Evolutionary conservation across 495 filamentous ascomycete species (phyloP), one percentile per base, ranked within the genome.

Genomic region (Tuber magnatum): DNA sequence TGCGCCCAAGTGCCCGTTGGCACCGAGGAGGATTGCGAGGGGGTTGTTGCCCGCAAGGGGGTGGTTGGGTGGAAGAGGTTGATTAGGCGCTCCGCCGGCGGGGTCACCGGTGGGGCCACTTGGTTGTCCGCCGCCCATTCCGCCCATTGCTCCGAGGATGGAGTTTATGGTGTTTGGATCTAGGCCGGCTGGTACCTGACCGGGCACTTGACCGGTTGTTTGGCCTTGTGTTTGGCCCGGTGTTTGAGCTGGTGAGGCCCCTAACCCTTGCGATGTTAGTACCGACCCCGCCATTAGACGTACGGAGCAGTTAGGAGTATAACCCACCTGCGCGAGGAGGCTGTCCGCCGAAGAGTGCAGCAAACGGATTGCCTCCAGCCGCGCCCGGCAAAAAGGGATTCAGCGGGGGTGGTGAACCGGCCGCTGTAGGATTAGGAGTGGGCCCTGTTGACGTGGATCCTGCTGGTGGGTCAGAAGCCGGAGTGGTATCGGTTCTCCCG

Each of bases 401-500:
- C 81, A 46, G 83, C 65, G 71, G 80, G 76, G 69, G 74, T 78
- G 83, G 78, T 83, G 84, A 81, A 82, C 80, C 28, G 9, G 81
- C 77, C 18, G 79, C 77, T 68, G 78, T 77, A 41, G 84, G 80
- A 24, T 81, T 85, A 40, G 83, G 81, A 42, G 83, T 80, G 81
- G 72, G 82, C 78, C 41, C 81, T 75, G 35, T 80, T 80, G 18
- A 81, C 73, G 69, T 77, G 38, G 32, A 78, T 71, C 48, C 77
- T 80, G n/a, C 32, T 77, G 71, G 81, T 35, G 56, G 35, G 18
- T 65, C 56, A 28, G 56, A 16, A 7, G 71, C 74, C 1, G 86
- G 85, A 0, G 87, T 88, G 20, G 88, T 94, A 84, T 96, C 93
- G 35, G 93, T 96, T 28, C 90, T 89, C 4, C 94, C 96, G 18